Conservation (phyloP, 192 early-diverging fungal genomes). For the Fimicolochytrium jonesii region DNA sequence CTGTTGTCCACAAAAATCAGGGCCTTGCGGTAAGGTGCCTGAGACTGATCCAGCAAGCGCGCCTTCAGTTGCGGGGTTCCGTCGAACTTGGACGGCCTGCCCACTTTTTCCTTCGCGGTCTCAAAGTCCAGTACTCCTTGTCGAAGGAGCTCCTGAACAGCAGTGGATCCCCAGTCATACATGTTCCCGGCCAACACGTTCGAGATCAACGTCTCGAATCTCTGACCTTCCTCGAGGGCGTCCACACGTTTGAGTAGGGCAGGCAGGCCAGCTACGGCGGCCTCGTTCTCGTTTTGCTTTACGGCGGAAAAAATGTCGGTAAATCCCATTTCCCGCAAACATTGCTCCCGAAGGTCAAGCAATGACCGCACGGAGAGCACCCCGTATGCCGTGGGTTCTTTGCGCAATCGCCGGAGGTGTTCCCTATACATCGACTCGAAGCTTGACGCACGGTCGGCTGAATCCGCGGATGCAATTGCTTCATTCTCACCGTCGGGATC, state of each 20-base stretch:
- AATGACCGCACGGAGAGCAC: constrained; percentile 64
- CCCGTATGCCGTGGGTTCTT: constrained; percentile 71
- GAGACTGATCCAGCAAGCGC: constrained; percentile 18
- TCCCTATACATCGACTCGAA: constrained; percentile 66
- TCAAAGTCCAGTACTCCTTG: constrained; percentile 58
- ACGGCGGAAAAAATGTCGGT: constrained; percentile 68
- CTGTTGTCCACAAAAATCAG: constrained; percentile 83
- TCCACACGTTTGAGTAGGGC: constrained; percentile 48
- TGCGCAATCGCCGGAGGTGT: constrained; percentile 59
- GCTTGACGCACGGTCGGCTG: constrained; percentile 22
- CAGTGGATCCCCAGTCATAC: constrained; percentile 76
- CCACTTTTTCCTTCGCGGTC: constrained; percentile 42
- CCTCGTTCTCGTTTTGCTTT: constrained; percentile 63
- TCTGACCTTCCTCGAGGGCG: constrained; percentile 25
- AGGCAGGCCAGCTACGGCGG: constrained; percentile 53
- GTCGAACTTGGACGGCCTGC: constrained; percentile 44
- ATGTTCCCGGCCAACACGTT: constrained; percentile 80
- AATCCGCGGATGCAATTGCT: neutral
- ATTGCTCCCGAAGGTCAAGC: constrained; percentile 75
- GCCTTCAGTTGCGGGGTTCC: constrained; percentile 39
- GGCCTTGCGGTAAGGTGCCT: constrained; percentile 44
- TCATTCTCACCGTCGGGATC: neutral
- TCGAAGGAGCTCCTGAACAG: constrained; percentile 54
- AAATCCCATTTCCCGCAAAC: constrained; percentile 76
- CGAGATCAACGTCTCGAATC: constrained; percentile 47